Evolutionary conservation across 768 basidiomycete species (phyloP), one percentile per base, ranked within the genome.

Genomic region (Trametes elegans): DNA sequence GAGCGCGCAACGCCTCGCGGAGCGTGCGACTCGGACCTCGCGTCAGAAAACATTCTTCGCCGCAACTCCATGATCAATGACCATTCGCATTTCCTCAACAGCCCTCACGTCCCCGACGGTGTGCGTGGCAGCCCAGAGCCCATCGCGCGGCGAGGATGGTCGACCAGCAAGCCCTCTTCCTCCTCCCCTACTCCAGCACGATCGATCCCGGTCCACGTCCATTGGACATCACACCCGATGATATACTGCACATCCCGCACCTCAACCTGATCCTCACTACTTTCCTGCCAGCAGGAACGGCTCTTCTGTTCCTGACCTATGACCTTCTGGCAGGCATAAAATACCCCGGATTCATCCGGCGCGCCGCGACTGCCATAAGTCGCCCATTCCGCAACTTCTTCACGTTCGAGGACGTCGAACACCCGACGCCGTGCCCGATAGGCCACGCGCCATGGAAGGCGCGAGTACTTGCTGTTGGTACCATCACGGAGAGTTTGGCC

Each of bases 311-410:
- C 11, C 51, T 63, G n/a, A 26, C 40, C 11, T 53, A 44, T 36
- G 62, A 63, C 43, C 9, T 61, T 16, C 43, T 61, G n/a, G 44
- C 59, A 32, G 42, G 59, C 13, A 24, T 62, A 11, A 36, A 47
- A 5, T 52, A 46, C 29, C 61, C 57, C 29, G 41, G 45, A n/a
- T 5, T 27, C 41, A 7, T 65, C 19, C 54, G 53, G 32, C 48
- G 38, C 13, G 34, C 43, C 40, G 46, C 58, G 27, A 43, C 45
- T 32, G 40, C 23, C 18, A 38, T 62, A 31, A 43, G 55, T 9
- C 49, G 55, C 32, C 83, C 82, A 1, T 82, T 83, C 59, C 65
- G 68, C 19, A 78, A 78, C 66, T 85, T 84, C 60, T 64, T 85
- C 49, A 71, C 71, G 9, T 65, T 77, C 10, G 73, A 79, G 46